Percentiles rank a stretch among this genome's conserved stretches.
phyloP scores from a whole-genome alignment of 2,329 filamentous ascomycete genomes.

The Fusarium palustre region DNA sequence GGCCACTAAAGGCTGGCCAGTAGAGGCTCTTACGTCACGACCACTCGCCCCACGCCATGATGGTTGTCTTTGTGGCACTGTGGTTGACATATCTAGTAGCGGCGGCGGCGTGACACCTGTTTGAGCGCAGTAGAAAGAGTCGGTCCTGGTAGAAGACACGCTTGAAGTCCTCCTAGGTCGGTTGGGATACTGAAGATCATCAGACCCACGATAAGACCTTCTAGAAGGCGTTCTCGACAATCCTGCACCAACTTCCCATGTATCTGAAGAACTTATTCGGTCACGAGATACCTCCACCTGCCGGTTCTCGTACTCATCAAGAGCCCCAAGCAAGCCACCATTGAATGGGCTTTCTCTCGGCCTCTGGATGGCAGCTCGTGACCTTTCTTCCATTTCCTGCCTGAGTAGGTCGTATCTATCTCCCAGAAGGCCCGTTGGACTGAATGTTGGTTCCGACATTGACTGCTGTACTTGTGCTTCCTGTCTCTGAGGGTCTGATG shows the following conservation, averaged over 20 bases:
- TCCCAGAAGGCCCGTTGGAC: background rate
- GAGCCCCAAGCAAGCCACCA: background rate
- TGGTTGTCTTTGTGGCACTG: background rate
- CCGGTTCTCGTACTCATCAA: background rate
- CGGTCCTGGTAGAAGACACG: background rate
- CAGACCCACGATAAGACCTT: background rate
- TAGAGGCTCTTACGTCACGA: fast-evolving
- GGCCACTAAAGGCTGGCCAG: fast-evolving
- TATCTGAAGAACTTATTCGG: background rate
- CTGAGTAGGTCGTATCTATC: conserved; percentile 3
- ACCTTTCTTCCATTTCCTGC: background rate
- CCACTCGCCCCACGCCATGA: background rate
- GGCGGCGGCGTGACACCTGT: background rate
- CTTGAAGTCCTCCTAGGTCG: background rate
- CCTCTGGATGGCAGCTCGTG: fast-evolving
- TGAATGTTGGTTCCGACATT: background rate
- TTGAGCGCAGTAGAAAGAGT: conserved; percentile 14
- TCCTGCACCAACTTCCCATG: fast-evolving
- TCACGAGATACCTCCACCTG: background rate
- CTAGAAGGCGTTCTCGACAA: background rate
- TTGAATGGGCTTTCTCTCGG: background rate
- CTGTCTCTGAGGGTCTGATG: fast-evolving
- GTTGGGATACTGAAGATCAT: background rate
- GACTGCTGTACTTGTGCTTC: background rate
- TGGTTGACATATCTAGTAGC: background rate